These are phyloP conservation scores for Rhizopogon vinicolor DNA, from an alignment of 768 basidiomycete genomes.

Conservation along the genomic window DNA sequence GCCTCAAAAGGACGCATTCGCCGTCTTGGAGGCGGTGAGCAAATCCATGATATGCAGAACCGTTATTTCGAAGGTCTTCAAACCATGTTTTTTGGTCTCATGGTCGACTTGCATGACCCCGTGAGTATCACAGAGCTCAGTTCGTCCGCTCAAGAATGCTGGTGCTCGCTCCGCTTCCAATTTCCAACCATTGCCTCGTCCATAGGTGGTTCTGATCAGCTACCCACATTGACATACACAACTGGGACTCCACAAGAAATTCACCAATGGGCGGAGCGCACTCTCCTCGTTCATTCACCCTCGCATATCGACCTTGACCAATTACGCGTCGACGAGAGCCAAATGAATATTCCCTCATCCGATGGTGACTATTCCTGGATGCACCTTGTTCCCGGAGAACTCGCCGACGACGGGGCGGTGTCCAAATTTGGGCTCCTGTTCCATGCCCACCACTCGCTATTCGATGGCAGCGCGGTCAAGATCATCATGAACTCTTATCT, in stretches of 20 bases:
- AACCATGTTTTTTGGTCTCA: too few species aligned
- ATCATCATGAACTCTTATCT: background rate
- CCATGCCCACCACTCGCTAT: background rate
- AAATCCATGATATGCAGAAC: background rate
- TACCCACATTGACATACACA: background rate
- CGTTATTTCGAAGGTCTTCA: too few species aligned
- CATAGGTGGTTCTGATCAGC: background rate
- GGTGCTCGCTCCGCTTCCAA: background rate
- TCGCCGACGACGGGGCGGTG: background rate
- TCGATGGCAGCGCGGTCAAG: background rate
- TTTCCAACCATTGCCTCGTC: background rate
- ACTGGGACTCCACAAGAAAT: background rate
- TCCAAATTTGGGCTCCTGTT: background rate
- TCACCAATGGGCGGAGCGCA: background rate
- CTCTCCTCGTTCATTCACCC: background rate
- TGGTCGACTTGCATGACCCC: background rate
- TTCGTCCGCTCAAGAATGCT: background rate
- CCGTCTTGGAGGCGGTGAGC: background rate
- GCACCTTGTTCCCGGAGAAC: too few species aligned
- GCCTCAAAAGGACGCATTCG: background rate
- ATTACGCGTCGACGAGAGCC: background rate
- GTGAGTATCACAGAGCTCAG: background rate
- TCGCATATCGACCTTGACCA: background rate
- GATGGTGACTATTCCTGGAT: background rate
- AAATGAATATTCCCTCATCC: background rate